Evolutionary conservation across 345 rosid species (phyloP).

Genomic region (Dipteronia sinensis): DNA sequence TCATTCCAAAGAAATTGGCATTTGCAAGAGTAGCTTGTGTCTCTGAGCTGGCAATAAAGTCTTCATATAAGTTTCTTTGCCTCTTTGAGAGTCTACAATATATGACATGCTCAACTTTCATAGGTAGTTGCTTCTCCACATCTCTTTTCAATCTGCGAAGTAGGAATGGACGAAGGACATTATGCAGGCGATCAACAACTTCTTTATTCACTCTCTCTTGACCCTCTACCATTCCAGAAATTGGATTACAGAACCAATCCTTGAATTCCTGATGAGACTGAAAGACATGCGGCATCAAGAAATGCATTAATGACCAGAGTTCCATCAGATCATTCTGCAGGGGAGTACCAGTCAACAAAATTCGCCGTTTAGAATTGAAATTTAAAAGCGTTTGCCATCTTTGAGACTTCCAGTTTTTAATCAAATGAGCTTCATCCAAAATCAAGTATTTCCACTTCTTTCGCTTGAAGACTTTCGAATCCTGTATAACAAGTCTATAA

Average conservation of each 20-base stretch:
- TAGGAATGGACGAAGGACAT: slow-evolving; percentile 98
- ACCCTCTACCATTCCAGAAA: slow-evolving; percentile 99
- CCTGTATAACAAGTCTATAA: slow-evolving; percentile 95
- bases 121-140: slow-evolving; percentile 97
- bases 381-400: slow-evolving; percentile 99
- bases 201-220: slow-evolving; percentile 97
- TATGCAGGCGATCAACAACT: slow-evolving; percentile 97
- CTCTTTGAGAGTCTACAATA: slow-evolving; percentile 94
- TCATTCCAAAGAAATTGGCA: slow-evolving; percentile 98
- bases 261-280: slow-evolving; percentile 99
- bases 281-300: slow-evolving; percentile 97
- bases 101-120: slow-evolving; percentile 90
- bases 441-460: slow-evolving; percentile 99
- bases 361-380: slow-evolving; percentile 96
- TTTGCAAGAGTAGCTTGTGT: slow-evolving; percentile 97
- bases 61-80: slow-evolving; percentile 98
- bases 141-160: slow-evolving; percentile 96
- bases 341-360: slow-evolving; percentile 95
- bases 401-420: slow-evolving; percentile 99
- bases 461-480: slow-evolving; percentile 94
- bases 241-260: slow-evolving; percentile 99
- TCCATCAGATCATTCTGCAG: slow-evolving; percentile 99
- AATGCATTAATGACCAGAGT: slow-evolving; percentile 99
- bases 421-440: slow-evolving; percentile 99
- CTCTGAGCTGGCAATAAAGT: slow-evolving; percentile 98